Base-by-base conservation (phyloP, 495 filamentous ascomycete genomes). In the Melanomma pulvis-pyrius region DNA sequence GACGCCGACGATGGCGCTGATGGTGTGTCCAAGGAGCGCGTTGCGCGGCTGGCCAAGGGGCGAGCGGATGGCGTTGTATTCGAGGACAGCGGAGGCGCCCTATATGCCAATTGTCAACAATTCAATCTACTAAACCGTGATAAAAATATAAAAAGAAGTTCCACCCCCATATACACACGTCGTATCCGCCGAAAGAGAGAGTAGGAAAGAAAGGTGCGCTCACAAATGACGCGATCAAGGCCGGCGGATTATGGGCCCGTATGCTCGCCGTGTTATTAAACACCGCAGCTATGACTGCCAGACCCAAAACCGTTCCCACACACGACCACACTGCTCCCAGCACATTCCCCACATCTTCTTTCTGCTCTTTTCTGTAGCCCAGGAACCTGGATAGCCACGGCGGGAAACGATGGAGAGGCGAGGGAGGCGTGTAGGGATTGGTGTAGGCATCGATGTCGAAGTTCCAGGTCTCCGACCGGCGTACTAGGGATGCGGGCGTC, bases 31-130 rank as follows among this genome's bases (percentile, higher is more conserved):
- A 21, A 91, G 68, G 36, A 97, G 77, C 11, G 85, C 80, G 71
- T 90, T 92, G 24, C 92, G 88, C 0, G 92, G 92, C 67, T 96
- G 92, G 0, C 91, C 84, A 34, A 97, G 84, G 12, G 92, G 92
- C 0, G 91, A 92, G n/a, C 88, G 83, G 70, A 94, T 71, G 28
- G 70, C 62, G 41, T 76, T 76, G 69, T 76, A 78, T 39, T 75
- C 71, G 2, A 78, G 67, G 4, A 78, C 64, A 9, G 76, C 76
- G 29, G 73, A 67, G 4, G 76, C 76, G 34, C 76, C 76, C 68
- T 74, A 17, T 1, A 24, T 17, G 9, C 4, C 39, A 6, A 4
- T 34, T 34, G 13, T 44, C 39, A 44, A 15, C 17, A 6, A 34
- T 34, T 34, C 5, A 4, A 4, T 4, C 17, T 15, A n/a, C 39